A percentile compares a stretch with the other conserved stretches of the same genome.
Evolutionary conservation across 2,329 filamentous ascomycete genomes (phyloP).

Genomic region (Herpotrichia juniperi): DNA sequence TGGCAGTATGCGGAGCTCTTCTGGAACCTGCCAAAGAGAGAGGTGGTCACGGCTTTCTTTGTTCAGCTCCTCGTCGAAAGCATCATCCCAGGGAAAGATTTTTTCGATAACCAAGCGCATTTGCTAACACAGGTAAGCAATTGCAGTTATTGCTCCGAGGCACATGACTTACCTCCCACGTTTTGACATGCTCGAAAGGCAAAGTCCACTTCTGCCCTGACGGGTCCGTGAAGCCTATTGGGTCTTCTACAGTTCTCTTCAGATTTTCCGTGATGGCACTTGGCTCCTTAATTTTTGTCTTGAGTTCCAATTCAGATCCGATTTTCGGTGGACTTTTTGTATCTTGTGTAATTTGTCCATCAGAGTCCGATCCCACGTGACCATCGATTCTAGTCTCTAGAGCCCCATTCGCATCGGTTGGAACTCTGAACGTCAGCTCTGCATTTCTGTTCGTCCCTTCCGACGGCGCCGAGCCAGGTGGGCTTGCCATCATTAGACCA

Average conservation of each 20-base stretch:
- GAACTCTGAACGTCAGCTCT: neutral
- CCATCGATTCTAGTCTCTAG: neutral
- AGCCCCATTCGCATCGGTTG: neutral
- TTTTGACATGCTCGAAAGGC: constrained; percentile 1
- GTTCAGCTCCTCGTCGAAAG: neutral
- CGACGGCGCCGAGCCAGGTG: neutral
- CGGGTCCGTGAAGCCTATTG: neutral
- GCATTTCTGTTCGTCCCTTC: neutral
- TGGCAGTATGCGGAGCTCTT: neutral
- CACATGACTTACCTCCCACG: neutral
- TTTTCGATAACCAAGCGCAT: neutral
- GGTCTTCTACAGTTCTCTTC: neutral
- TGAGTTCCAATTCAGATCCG: too few relatives aligned
- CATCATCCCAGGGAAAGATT: neutral
- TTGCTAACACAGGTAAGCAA: neutral
- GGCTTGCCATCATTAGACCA: neutral
- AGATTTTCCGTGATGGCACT: neutral
- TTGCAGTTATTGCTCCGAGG: neutral
- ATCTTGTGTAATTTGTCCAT: too few relatives aligned
- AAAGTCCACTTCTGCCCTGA: neutral
- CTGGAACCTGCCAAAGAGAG: neutral
- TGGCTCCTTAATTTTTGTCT: too few relatives aligned
- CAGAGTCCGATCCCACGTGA: neutral
- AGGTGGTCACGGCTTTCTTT: neutral
- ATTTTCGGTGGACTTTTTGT: too few relatives aligned